Conservation (phyloP, 2,329 filamentous ascomycete genomes). For the Nectriaceae sp. region DNA sequence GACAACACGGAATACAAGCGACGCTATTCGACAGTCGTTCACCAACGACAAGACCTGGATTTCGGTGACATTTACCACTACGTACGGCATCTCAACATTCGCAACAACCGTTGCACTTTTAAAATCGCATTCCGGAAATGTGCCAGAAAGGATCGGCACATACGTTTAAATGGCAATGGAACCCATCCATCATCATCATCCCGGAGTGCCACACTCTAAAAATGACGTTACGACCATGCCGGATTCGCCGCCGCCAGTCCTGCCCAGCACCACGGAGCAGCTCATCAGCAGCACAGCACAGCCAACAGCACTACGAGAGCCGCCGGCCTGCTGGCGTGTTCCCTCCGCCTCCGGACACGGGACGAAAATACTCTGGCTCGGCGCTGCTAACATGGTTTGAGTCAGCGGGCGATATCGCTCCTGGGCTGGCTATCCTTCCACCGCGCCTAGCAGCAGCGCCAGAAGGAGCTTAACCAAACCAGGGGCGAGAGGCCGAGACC, state of each 20-base stretch:
- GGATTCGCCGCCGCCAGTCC: conserved; percentile 13
- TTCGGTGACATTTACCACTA: too few species aligned
- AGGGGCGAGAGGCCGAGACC: conserved; percentile 15
- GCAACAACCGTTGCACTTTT: too few species aligned
- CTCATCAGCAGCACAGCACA: too few species aligned
- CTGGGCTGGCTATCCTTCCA: conserved; percentile 6
- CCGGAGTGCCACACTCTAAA: background rate
- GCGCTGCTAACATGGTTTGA: too few species aligned
- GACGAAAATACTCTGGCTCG: too few species aligned
- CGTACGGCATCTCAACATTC: too few species aligned
- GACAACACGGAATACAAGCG: conserved; percentile 14
- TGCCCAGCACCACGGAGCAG: background rate
- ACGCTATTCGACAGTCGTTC: conserved; percentile 26
- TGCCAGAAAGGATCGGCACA: too few species aligned
- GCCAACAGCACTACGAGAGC: too few species aligned
- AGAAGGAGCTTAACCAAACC: conserved; percentile 20
- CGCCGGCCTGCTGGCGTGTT: too few species aligned
- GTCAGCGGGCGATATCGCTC: conserved; percentile 23
- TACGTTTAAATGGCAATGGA: background rate
- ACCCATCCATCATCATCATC: background rate
- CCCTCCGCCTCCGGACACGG: too few species aligned
- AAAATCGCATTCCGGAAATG: too few species aligned
- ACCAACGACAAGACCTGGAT: too few species aligned
- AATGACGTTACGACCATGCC: conserved; percentile 4
- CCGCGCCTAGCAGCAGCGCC: conserved; percentile 20